These are phyloP conservation scores for Candida qinlingensis DNA, from an alignment of 805 yeast species.

Conservation along the genomic window DNA sequence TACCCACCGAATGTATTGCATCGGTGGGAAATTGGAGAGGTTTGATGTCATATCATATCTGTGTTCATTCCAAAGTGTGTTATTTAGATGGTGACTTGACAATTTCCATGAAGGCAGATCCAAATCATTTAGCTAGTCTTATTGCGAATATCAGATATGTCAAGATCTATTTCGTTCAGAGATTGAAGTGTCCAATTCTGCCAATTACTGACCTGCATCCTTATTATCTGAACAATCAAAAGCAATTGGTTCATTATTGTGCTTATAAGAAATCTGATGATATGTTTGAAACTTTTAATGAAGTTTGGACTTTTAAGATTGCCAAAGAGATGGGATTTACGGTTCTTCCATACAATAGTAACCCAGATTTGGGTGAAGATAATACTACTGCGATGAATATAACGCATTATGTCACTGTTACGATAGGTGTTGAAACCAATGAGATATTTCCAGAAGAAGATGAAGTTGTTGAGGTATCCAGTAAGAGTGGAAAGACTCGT, in stretches of 20 bases:
- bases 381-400: slow-evolving; percentile 5
- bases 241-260: not conserved
- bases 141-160: slow-evolving; percentile 10
- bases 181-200: slow-evolving; percentile 9
- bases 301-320: slow-evolving; percentile 6
- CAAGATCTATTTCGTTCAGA: slow-evolving; percentile 15
- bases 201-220: not conserved
- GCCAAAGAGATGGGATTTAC: slow-evolving; percentile 9
- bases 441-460: not conserved
- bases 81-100: slow-evolving; percentile 11
- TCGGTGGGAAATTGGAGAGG: slow-evolving; percentile 17
- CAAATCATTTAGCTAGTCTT: not conserved
- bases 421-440: slow-evolving; percentile 7
- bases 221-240: slow-evolving; percentile 1
- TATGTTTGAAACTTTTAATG: not conserved
- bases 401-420: slow-evolving; percentile 10
- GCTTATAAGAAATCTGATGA: not conserved
- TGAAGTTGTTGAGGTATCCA: not conserved
- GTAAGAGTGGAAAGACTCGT: not conserved
- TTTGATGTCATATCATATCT: slow-evolving; percentile 11
- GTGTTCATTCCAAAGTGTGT: slow-evolving; percentile 14
- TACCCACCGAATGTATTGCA: slow-evolving; percentile 8
- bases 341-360: slow-evolving; percentile 16
- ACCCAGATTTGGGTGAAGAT: slow-evolving; percentile 2
- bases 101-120: slow-evolving; percentile 8